A percentile compares a stretch with the other conserved stretches of the same genome.
Conservation (phyloP, 106 monocot species). For the Posidonia australis region DNA sequence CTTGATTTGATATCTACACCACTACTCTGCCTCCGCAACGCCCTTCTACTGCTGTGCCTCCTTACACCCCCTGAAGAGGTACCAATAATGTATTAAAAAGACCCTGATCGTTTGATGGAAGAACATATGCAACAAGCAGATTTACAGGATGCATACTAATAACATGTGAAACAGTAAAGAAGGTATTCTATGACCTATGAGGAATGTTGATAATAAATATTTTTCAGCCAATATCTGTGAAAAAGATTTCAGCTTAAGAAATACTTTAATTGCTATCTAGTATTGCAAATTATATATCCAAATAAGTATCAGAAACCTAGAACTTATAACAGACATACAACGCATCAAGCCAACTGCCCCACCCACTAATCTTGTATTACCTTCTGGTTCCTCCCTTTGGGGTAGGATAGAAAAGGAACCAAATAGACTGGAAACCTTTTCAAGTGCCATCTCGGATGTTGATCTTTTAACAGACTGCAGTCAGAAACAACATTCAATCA, state of each 20-base stretch:
- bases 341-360: neutral
- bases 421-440: conserved; percentile 57
- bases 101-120: too few relatives aligned
- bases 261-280: too few relatives aligned
- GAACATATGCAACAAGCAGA: too few relatives aligned
- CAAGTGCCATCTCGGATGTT: conserved; percentile 53
- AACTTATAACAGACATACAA: neutral
- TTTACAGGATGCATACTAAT: too few relatives aligned
- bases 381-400: conserved; percentile 47
- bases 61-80: neutral
- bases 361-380: conserved; percentile 9
- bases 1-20: conserved; percentile 36
- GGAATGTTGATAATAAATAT: too few relatives aligned
- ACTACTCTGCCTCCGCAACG: conserved; percentile 52
- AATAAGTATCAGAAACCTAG: neutral
- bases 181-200: too few relatives aligned
- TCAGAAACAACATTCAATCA: neutral
- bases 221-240: too few relatives aligned
- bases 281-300: neutral
- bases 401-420: conserved; percentile 60
- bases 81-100: neutral
- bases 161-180: too few relatives aligned
- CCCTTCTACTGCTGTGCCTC: conserved; percentile 11
- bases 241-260: too few relatives aligned
- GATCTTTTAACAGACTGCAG: conserved; percentile 56